These are phyloP conservation scores for Athelia sp. DNA, from an alignment of 1,284 basidiomycete genomes.

Conservation along the genomic window DNA sequence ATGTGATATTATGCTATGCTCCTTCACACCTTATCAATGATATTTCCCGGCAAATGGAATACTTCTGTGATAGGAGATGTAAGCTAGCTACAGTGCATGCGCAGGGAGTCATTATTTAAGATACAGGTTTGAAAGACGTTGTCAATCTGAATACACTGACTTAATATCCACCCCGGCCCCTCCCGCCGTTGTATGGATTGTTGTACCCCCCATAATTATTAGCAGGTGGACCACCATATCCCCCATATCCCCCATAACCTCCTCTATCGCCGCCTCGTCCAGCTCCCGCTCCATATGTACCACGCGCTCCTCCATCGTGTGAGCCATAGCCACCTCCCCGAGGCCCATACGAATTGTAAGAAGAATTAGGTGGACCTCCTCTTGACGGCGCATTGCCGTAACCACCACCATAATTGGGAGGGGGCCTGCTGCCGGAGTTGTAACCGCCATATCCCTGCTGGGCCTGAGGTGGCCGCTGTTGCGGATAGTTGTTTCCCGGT, in stretches of 20 bases:
- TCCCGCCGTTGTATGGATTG: constrained; percentile 1
- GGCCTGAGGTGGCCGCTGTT: constrained; percentile 18
- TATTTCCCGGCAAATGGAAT: no score
- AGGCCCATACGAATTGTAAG: constrained; percentile 6
- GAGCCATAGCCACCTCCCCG: constrained; percentile 7
- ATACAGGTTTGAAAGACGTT: no score
- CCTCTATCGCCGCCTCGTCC: constrained; percentile 6
- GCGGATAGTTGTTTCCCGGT: constrained; percentile 11
- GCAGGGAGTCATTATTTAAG: no score
- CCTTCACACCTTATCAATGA: no score
- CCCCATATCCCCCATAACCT: constrained; percentile 17
- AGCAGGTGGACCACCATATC: constrained; percentile 9
- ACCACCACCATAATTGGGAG: constrained; percentile 17
- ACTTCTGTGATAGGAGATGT: no score
- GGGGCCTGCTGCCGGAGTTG: constrained; percentile 9
- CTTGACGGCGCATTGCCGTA: constrained; percentile 7
- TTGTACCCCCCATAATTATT: constrained; percentile 11
- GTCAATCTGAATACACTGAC: neutral
- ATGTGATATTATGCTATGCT: no score
- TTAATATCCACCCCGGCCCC: constrained; percentile 23
- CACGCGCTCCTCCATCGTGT: constrained; percentile 15
- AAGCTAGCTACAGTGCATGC: no score
- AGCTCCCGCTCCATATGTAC: constrained; percentile 20
- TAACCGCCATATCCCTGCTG: constrained; percentile 26
- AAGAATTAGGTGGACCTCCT: constrained; percentile 9